Percentiles rank a stretch among this genome's conserved stretches.
Evolutionary conservation across 495 filamentous ascomycete species (phyloP).

Genomic region (Xylaria bambusicola): DNA sequence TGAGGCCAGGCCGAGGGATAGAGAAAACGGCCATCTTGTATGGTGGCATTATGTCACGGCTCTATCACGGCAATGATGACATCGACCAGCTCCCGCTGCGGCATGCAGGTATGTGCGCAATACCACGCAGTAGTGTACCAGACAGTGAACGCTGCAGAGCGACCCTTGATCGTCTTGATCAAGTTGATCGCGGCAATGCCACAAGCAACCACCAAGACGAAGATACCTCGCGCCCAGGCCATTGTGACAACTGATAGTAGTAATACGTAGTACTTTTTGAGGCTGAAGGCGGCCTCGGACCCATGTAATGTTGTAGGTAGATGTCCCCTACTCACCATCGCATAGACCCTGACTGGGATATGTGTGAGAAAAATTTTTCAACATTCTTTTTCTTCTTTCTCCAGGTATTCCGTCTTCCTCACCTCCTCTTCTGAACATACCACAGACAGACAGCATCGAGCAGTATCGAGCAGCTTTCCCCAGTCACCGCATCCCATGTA

Average conservation of each 20-base stretch:
- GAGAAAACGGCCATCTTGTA: not conserved
- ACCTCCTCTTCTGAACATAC: not conserved
- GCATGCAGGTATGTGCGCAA: not conserved
- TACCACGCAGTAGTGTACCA: not conserved
- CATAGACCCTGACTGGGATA: too few species aligned
- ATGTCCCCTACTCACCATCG: too few species aligned
- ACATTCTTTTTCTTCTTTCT: not conserved
- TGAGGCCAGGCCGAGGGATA: conserved; percentile 4
- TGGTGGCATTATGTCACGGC: conserved; percentile 19
- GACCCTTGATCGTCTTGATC: too few species aligned
- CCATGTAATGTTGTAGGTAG: not conserved
- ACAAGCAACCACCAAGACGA: not conserved
- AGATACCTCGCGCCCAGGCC: conserved; percentile 1
- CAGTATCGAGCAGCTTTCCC: not conserved
- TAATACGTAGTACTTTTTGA: not conserved
- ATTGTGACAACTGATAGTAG: not conserved
- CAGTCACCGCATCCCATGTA: conserved; percentile 1
- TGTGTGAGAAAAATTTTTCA: not conserved
- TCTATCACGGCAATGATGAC: conserved; percentile 18
- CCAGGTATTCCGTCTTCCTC: not conserved
- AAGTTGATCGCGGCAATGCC: conserved; percentile 7
- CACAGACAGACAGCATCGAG: too few species aligned
- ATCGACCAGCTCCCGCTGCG: conserved; percentile 10
- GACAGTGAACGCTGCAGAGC: conserved; percentile 13
- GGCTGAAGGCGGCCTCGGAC: not conserved